Evolutionary conservation across 495 filamentous ascomycete genomes (phyloP).

Genomic region (Clavariopsis aquatica): DNA sequence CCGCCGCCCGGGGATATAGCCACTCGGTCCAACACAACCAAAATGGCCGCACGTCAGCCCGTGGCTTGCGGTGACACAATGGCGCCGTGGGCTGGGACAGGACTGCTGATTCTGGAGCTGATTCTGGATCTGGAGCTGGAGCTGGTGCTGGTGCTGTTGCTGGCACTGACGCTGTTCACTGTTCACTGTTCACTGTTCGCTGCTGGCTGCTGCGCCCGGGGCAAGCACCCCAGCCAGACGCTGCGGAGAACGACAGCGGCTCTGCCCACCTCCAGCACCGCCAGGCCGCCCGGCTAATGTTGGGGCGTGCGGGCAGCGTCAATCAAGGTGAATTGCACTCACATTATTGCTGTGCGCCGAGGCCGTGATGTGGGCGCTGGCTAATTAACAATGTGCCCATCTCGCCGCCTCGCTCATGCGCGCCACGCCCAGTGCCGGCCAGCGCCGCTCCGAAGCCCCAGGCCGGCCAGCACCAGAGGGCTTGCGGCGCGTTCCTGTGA

Average conservation of each 20-base stretch:
- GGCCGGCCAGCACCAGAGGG: too few species aligned
- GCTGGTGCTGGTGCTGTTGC: too few species aligned
- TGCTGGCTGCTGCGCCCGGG: too few species aligned
- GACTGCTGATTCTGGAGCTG: too few species aligned
- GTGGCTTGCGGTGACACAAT: constrained; percentile 14
- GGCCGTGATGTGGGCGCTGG: constrained; percentile 10
- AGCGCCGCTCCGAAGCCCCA: neutral
- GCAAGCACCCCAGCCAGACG: too few species aligned
- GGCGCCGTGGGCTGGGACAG: neutral
- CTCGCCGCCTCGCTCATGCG: constrained; percentile 15
- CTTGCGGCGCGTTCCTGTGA: too few species aligned
- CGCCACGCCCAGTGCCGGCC: too few species aligned
- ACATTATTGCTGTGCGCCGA: too few species aligned
- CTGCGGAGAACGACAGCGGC: too few species aligned
- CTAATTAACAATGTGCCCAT: constrained; percentile 19
- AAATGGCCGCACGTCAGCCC: constrained; percentile 30
- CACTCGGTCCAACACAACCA: constrained; percentile 11
- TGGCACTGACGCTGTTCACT: neutral
- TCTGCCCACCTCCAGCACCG: too few species aligned
- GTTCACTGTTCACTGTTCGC: too few species aligned
- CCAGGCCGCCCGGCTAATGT: neutral
- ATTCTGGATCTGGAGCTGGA: too few species aligned
- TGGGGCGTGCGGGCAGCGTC: neutral
- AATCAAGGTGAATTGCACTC: constrained; percentile 1
- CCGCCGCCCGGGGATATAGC: constrained; percentile 9